Base-by-base conservation (phyloP, 1,284 basidiomycete genomes). In the Ustilago shanxiensis region DNA sequence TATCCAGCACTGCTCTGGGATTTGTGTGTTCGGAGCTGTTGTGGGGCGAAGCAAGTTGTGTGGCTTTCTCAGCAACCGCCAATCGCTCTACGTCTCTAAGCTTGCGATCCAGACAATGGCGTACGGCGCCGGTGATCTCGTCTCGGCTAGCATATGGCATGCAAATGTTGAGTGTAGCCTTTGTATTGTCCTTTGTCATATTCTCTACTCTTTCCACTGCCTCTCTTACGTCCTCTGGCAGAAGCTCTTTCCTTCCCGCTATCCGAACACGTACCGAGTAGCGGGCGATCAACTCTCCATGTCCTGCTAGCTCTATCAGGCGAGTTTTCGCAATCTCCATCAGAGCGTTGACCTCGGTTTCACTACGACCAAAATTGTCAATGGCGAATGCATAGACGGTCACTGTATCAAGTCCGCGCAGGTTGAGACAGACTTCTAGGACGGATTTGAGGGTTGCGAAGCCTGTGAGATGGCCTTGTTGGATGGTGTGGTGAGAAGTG, bases 351-450 rank as follows among this genome's bases (percentile, higher is more conserved):
- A 99, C 95, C 86, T 99, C 97, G 8, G 91, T 91, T 60, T 90
- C 88, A 1, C 92, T 89, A n/a, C 97, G 90, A 77, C 93, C 93
- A 88, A 99, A 99, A 87, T 99, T 99, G 85, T 98, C 95, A 69
- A 99, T 96, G 1, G 95, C 91, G 87, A 99, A 99, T 4, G 95
- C 95, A 83, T 97, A 99, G 11, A 94, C 93, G 1, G 94, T 93
- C 24, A 99, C 95, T 72, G 92, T 78, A 10, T 79, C 60, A 22
- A 86, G 67, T 1, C 80, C 79, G 20, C 67, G 55, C 14, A 86
- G 72, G 18, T 79, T 68, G 39, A 86, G 66, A 60, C 84, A 86
- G 18, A 82, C 66, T 45, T 85, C 79, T 26, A 86, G 79, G 9
- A 85, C 81, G 86, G 91, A 88, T 80, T 92, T 89, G 65, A 99